These are phyloP conservation scores for Sonneratia alba DNA, from an alignment of 345 rosid species.

Conservation along the genomic window DNA sequence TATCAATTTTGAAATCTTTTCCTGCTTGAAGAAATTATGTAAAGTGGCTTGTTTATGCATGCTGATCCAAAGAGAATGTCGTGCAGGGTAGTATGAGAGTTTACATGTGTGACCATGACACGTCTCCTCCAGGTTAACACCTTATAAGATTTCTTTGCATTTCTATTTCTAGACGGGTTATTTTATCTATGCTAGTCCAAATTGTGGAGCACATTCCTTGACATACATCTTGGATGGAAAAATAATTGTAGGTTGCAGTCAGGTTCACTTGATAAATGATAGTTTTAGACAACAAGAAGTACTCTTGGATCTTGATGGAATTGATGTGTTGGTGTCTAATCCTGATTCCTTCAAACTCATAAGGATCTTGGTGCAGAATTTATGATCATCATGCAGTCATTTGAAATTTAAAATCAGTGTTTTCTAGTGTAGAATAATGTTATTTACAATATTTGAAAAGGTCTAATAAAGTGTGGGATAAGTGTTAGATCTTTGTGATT, in stretches of 20 bases:
- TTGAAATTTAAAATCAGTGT: neutral
- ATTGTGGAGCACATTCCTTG: neutral
- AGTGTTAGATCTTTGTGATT: too few species aligned
- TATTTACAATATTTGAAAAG: neutral
- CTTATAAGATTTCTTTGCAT: slow-evolving; percentile 2
- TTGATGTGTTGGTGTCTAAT: neutral
- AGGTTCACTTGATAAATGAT: neutral
- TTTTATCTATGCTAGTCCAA: too few species aligned
- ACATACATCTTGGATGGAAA: neutral
- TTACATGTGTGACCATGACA: slow-evolving; percentile 75
- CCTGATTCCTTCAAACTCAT: neutral
- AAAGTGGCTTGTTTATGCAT: neutral
- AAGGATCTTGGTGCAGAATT: neutral
- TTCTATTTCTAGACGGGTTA: neutral
- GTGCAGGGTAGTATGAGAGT: slow-evolving; percentile 76
- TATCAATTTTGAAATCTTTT: neutral
- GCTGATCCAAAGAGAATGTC: slow-evolving; percentile 1
- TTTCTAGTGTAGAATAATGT: neutral
- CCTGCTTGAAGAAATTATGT: neutral
- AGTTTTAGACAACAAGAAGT: neutral
- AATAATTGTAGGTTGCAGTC: neutral
- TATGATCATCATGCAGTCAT: neutral
- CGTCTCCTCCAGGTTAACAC: slow-evolving; percentile 64
- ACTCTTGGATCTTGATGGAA: neutral
- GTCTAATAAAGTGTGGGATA: neutral